phyloP scores from a whole-genome alignment of 2,329 filamentous ascomycete species.

The Xylariales sp. region DNA sequence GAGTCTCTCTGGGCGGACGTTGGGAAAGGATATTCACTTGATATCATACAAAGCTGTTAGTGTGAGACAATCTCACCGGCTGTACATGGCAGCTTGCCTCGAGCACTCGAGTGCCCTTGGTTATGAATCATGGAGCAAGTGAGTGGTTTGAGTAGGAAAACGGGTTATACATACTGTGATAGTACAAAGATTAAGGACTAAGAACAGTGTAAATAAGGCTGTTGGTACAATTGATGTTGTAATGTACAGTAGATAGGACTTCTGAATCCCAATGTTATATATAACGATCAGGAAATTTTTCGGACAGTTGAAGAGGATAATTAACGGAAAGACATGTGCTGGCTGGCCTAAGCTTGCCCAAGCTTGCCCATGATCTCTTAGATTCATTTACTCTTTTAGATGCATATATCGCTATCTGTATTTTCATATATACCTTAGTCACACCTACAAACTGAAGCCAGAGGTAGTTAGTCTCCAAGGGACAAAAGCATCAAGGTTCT shows the following conservation, averaged over 20 bases:
- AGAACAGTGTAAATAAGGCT: background rate
- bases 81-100: constrained; percentile 23
- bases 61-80: constrained; percentile 6
- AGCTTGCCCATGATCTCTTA: background rate
- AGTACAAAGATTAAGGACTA: constrained; percentile 13
- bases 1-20: background rate
- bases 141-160: background rate
- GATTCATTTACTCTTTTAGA: background rate
- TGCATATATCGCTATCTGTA: background rate
- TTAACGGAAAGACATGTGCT: constrained; percentile 1
- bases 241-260: constrained; percentile 28
- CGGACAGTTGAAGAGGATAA: constrained; percentile 3
- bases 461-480: background rate
- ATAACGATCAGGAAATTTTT: constrained; percentile 32
- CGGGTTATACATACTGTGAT: constrained; percentile 33
- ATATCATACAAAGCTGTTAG: constrained; percentile 11
- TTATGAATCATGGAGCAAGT: constrained; percentile 8
- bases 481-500: background rate
- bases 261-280: constrained; percentile 17
- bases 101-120: constrained; percentile 2
- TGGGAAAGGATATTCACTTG: constrained; percentile 14
- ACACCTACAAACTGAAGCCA: too few relatives aligned
- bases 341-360: constrained; percentile 4
- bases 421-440: too few relatives aligned
- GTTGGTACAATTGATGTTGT: constrained; percentile 19